Base-by-base conservation (phyloP, 169 alveolate genomes). In the Plasmodium inui region DNA sequence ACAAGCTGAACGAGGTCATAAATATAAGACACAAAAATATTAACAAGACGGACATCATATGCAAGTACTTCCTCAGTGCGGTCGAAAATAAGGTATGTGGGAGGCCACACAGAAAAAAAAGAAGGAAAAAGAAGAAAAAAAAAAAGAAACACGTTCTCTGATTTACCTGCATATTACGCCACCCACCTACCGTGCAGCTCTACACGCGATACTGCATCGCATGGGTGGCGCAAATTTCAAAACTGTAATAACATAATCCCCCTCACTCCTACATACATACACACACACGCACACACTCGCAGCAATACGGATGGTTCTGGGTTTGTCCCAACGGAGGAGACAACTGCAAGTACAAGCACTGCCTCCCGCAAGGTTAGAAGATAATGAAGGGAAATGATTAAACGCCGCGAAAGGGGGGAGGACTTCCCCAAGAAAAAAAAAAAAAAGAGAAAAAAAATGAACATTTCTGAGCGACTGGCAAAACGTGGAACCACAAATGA, bases 261-360 rank as follows among this genome's bases (percentile, higher is more conserved):
- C 57, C 57, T 10, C 57, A 46, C 5, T n/a, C n/a, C 0, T 46
- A 46, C n/a, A 46, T 9, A 12, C 57, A 3, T 12, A 46, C 57
- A 1, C 4, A 46, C 57, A 12, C 12, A 46, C n/a, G 2, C 57
- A 10, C 17, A 28, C 55, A 10, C 37, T 12, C 93, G 34, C 81
- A 97, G 96, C 96, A 97, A 84, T 98, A 98, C 94, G 99, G 99
- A 19, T 99, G 99, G 99, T 98, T 98, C 93, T 99, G 99, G 99
- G 98, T 97, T 81, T 99, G 99, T 82, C 99, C 99, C 3, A 99
- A 99, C 93, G 99, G 99, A 37, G 99, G 99, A 22, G 99, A 98
- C 84, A 97, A 97, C 30, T 99, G 99, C 94, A 98, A 98, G 90
- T 99, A 99, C 94, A 97, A 99, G 67, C 99, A 99, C 95, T 97